Percentiles rank a stretch among this genome's conserved stretches.
These are phyloP conservation scores for Leccinum disarticulatum DNA, from an alignment of 768 basidiomycete species.

Conservation along the genomic window DNA sequence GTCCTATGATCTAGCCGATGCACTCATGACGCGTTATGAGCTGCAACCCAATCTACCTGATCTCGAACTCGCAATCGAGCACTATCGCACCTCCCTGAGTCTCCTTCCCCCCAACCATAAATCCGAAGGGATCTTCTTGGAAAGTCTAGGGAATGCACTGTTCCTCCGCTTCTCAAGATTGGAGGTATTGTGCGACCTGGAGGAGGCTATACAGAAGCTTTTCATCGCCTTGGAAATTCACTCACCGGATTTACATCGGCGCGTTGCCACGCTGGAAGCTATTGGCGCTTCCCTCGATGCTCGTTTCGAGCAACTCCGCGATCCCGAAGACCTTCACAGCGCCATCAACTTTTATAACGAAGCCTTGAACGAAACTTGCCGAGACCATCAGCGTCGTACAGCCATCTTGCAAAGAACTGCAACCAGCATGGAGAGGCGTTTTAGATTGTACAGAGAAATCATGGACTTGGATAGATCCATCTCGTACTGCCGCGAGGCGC, in stretches of 20 bases:
- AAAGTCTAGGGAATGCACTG: conserved; percentile 26
- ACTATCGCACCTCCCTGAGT: conserved; percentile 22
- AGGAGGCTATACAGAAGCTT: conserved; percentile 30
- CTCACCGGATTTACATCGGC: conserved; percentile 11
- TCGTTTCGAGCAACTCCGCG: conserved; percentile 24
- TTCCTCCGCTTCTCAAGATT: conserved; percentile 24
- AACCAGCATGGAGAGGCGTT: conserved; percentile 15
- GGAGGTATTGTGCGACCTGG: conserved; percentile 17
- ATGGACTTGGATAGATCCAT: conserved; percentile 30
- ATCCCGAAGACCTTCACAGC: conserved; percentile 25
- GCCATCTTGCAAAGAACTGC: conserved; percentile 18
- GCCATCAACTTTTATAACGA: conserved; percentile 28
- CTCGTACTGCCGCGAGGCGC: conserved; percentile 21
- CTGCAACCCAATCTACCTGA: conserved; percentile 20
- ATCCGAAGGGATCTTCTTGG: conserved; percentile 15
- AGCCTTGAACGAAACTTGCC: conserved; percentile 22
- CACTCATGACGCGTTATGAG: conserved; percentile 29
- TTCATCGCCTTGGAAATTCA: conserved; percentile 22
- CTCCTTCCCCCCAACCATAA: conserved; percentile 17
- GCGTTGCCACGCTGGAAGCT: conserved; percentile 20
- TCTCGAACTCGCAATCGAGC: conserved; percentile 28
- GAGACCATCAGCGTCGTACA: conserved; percentile 16
- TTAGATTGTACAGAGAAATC: conserved; percentile 15
- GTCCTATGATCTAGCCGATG: conserved; percentile 30
- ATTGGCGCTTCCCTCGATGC: conserved; percentile 23